Evolutionary conservation across 1,284 basidiomycete species (phyloP), one percentile per base, ranked within the genome.

Genomic region (Apiotrichum porosum): DNA sequence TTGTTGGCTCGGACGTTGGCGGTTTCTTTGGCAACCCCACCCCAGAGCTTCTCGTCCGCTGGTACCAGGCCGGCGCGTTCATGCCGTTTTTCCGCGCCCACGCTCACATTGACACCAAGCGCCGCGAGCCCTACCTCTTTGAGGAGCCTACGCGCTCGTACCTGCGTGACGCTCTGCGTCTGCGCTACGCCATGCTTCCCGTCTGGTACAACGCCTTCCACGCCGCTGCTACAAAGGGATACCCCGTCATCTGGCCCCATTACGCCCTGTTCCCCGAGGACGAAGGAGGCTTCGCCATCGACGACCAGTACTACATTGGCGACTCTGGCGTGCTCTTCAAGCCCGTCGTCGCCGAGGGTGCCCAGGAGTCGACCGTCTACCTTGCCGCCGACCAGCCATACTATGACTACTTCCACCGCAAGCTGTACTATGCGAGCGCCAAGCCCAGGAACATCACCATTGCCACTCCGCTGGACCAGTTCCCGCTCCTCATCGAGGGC

Each of bases 1-100:
- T 95, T 70, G 80, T 83, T 42, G 95, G 95, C 56, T 89, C 94
- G 49, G 94, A 98, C 65, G 89, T 97, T 40, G 93, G 94, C 33
- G 94, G 94, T 15, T 98, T 97, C 83, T 98, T 98, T 67, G 94
- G 94, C 40, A 95, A 98, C 72, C 94, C 95, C 0, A 81, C 85
- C 33, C 79, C 85, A 1, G 94, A 98, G 68, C 90, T 97, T 82
- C 83, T 99, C 24, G 84, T 94, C 9, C 81, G 95, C 32, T 98
- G 94, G 94, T 97, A 98, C 68, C 90, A 90, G 75, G 85, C 93
- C 31, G 95, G 94, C 23, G 83, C 85, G 12, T 95, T 97, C 72
- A 85, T 85, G 56, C 94, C 94, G 4, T 99, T 99, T 81, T 94
- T 98, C 85, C 83, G 94, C 44, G 94, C 94, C 0, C 95, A 98